Conservation (phyloP, 2,329 filamentous ascomycete species). For the Cryphonectria radicalis region DNA sequence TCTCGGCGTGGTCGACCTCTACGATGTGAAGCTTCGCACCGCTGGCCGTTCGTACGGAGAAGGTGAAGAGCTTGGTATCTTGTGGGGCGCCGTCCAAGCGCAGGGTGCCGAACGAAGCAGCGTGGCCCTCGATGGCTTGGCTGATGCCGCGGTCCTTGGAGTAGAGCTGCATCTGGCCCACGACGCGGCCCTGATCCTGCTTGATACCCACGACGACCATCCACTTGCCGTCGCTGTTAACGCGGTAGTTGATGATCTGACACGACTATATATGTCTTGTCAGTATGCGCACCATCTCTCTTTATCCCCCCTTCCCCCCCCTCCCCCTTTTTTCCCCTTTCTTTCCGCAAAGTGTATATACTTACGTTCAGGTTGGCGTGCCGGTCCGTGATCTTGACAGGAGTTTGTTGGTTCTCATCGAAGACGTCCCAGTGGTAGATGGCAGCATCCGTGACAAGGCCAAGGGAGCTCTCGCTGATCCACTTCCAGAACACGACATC, state of each 20-base stretch:
- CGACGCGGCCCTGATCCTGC: slow-evolving; percentile 88
- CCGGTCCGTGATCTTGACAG: slow-evolving; percentile 92
- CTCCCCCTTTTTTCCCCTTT: no score
- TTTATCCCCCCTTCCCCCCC: background rate
- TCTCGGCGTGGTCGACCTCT: slow-evolving; percentile 90
- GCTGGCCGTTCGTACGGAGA: slow-evolving; percentile 86
- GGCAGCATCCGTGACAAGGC: slow-evolving; percentile 85
- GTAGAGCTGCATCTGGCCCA: slow-evolving; percentile 96
- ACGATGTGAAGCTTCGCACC: slow-evolving; percentile 95
- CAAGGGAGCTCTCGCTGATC: slow-evolving; percentile 88
- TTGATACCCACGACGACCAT: slow-evolving; percentile 97
- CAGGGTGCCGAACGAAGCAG: slow-evolving; percentile 89
- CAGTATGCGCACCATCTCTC: slow-evolving; percentile 22
- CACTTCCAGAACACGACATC: slow-evolving; percentile 99
- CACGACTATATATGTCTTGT: slow-evolving; percentile 65
- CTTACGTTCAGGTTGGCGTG: slow-evolving; percentile 85
- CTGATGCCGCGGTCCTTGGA: slow-evolving; percentile 95
- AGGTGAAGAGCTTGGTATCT: slow-evolving; percentile 95
- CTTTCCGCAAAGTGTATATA: slow-evolving; percentile 30
- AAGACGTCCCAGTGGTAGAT: slow-evolving; percentile 99
- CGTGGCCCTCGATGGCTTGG: slow-evolving; percentile 96
- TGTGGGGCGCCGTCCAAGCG: slow-evolving; percentile 85
- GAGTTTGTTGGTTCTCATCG: slow-evolving; percentile 76
- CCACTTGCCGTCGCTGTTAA: slow-evolving; percentile 96
- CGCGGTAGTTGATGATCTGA: slow-evolving; percentile 99